These are phyloP conservation scores for Boletus rubropictus DNA, from an alignment of 768 basidiomycete genomes.

Conservation along the genomic window DNA sequence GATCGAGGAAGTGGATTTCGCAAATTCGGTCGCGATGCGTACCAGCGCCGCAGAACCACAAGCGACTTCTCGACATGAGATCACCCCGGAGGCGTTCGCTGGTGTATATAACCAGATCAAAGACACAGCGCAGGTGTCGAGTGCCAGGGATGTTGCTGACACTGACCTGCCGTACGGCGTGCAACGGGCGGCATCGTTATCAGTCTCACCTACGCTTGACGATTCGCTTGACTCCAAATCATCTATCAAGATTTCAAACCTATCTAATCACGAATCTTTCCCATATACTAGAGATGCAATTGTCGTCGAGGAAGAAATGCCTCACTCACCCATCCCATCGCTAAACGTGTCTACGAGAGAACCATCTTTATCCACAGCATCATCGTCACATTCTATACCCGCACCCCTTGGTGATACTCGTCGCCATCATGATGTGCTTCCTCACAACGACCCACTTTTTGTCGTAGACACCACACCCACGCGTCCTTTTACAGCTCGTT, in stretches of 20 bases:
- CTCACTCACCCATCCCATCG: too few relatives aligned
- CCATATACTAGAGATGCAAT: not conserved
- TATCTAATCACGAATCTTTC: not conserved
- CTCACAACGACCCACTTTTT: constrained; percentile 11
- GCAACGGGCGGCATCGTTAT: not conserved
- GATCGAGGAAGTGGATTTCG: constrained; percentile 48
- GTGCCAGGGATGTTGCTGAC: constrained; percentile 2
- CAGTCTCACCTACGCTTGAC: not conserved
- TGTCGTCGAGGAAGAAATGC: not conserved
- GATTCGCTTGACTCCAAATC: constrained; percentile 5
- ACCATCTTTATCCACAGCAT: not conserved
- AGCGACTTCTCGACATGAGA: constrained; percentile 9
- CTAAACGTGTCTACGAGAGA: not conserved
- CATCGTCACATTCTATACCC: not conserved
- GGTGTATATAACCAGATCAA: constrained; percentile 31
- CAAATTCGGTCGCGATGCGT: constrained; percentile 28
- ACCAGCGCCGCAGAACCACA: constrained; percentile 6
- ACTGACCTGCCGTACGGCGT: not conserved
- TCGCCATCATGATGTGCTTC: not conserved
- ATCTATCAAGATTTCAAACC: constrained; percentile 8
- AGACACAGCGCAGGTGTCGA: not conserved
- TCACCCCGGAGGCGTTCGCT: constrained; percentile 33
- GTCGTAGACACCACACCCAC: constrained; percentile 40
- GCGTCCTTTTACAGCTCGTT: not conserved
- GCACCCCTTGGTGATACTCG: not conserved